phyloP scores from a whole-genome alignment of 108 stramenopile genomes.

The Aurantiochytrium sp. region DNA sequence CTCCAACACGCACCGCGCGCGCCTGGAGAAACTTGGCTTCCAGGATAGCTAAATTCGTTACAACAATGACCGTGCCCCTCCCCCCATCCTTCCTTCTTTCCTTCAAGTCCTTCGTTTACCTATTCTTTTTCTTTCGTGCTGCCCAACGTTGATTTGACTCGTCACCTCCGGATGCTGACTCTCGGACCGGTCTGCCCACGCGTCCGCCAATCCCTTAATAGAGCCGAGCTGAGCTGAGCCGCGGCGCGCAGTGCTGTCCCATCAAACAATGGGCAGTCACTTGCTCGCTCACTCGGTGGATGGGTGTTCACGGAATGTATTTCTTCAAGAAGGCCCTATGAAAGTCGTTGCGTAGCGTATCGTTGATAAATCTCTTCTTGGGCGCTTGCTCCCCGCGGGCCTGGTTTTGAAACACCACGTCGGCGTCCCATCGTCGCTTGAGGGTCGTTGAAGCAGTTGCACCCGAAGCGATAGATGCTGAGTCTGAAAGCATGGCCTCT shows the following conservation, averaged over 20 bases:
- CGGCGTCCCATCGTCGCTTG: slow-evolving; percentile 88
- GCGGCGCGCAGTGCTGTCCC: too few relatives aligned
- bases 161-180: too few relatives aligned
- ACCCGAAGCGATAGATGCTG: not conserved
- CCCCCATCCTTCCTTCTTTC: too few relatives aligned
- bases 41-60: not conserved
- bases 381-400: slow-evolving; percentile 78
- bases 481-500: not conserved
- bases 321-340: slow-evolving; percentile 88
- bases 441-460: slow-evolving; percentile 40
- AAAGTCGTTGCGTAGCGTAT: slow-evolving; percentile 91
- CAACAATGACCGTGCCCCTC: too few relatives aligned
- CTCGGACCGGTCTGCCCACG: too few relatives aligned
- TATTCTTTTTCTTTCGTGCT: too few relatives aligned
- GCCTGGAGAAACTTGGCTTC: not conserved
- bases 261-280: too few relatives aligned
- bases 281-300: not conserved
- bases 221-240: too few relatives aligned
- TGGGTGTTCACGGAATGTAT: slow-evolving; percentile 56
- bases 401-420: slow-evolving; percentile 94
- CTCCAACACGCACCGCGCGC: slow-evolving; percentile 18
- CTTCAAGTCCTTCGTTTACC: too few relatives aligned
- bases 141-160: too few relatives aligned
- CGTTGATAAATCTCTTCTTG: slow-evolving; percentile 77
- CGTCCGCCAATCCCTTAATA: too few relatives aligned